phyloP scores from a whole-genome alignment of 164 flowering plant species.

The Vitis cinerea region DNA sequence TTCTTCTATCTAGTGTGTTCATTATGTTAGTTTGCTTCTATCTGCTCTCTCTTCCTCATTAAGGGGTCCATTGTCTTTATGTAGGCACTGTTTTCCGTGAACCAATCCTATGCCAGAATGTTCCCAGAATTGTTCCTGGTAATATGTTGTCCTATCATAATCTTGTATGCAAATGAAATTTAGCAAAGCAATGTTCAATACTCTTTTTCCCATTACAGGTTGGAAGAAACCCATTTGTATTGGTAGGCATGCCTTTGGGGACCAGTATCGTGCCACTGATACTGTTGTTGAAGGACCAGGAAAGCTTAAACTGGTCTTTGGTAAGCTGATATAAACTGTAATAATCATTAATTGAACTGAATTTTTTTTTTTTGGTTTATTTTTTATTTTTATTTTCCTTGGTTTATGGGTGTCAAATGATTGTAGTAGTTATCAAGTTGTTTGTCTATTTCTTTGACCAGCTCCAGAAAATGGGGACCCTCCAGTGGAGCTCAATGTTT shows the following conservation, averaged over 20 bases:
- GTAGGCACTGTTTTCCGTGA: slow-evolving; percentile 98
- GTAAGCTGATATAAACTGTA: slow-evolving; percentile 39
- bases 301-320: slow-evolving; percentile 95
- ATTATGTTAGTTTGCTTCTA: neutral
- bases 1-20: too few species aligned
- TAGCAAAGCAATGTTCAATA: neutral
- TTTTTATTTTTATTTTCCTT: neutral
- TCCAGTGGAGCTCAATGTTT: slow-evolving; percentile 77
- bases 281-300: slow-evolving; percentile 76
- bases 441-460: slow-evolving; percentile 21
- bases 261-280: slow-evolving; percentile 98
- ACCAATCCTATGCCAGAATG: slow-evolving; percentile 84
- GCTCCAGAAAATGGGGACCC: slow-evolving; percentile 70
- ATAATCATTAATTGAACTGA: neutral
- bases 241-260: slow-evolving; percentile 99
- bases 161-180: neutral
- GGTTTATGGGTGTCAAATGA: too few species aligned
- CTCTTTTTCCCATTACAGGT: slow-evolving; percentile 41
- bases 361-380: neutral
- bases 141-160: slow-evolving; percentile 7
- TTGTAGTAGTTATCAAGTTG: neutral
- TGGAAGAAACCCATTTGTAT: slow-evolving; percentile 98
- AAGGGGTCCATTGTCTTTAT: slow-evolving; percentile 6
- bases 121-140: slow-evolving; percentile 92
- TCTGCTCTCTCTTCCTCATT: neutral